Percentiles rank a stretch among this genome's conserved stretches.
These are phyloP conservation scores for Monosporascus sp. DNA, from an alignment of 2,329 filamentous ascomycete species.

Conservation along the genomic window DNA sequence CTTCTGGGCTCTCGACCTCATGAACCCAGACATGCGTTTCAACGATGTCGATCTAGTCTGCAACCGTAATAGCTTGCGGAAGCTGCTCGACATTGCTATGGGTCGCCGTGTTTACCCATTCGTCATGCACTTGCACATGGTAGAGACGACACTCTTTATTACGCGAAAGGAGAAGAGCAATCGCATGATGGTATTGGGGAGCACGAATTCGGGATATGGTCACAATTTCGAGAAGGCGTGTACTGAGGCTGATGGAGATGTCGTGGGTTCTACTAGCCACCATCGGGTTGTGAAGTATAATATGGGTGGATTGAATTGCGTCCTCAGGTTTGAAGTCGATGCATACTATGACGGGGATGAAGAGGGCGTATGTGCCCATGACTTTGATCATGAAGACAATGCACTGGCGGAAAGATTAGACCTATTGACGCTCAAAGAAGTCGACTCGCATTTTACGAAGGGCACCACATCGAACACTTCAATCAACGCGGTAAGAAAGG, in stretches of 20 bases:
- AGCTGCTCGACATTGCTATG: conserved; percentile 19
- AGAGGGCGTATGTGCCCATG: no score
- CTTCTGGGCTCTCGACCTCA: conserved; percentile 20
- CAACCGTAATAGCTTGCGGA: conserved; percentile 20
- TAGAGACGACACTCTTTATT: conserved; percentile 11
- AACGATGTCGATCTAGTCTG: conserved; percentile 23
- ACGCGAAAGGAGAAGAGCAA: conserved; percentile 6
- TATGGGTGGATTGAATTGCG: conserved; percentile 16
- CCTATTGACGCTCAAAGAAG: no score
- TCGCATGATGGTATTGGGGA: conserved; percentile 5
- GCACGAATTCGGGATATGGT: conserved; percentile 18
- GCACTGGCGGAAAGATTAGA: no score
- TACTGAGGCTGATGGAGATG: conserved; percentile 14
- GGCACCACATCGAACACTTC: no score
- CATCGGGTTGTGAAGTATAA: conserved; percentile 17
- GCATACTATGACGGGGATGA: conserved; percentile 7
- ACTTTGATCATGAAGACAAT: no score
- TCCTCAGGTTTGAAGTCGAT: conserved; percentile 22
- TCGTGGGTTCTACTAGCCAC: conserved; percentile 12
- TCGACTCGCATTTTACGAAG: no score
- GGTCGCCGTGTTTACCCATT: conserved; percentile 9
- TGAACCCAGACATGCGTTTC: conserved; percentile 18
- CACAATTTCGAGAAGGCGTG: conserved; percentile 23
- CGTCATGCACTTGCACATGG: conserved; percentile 8
- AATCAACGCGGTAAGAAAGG: no score